A percentile compares a stretch with the other conserved stretches of the same genome.
These are phyloP conservation scores for Cercospora brassicicola DNA, from an alignment of 2,329 filamentous ascomycete species.

Conservation along the genomic window DNA sequence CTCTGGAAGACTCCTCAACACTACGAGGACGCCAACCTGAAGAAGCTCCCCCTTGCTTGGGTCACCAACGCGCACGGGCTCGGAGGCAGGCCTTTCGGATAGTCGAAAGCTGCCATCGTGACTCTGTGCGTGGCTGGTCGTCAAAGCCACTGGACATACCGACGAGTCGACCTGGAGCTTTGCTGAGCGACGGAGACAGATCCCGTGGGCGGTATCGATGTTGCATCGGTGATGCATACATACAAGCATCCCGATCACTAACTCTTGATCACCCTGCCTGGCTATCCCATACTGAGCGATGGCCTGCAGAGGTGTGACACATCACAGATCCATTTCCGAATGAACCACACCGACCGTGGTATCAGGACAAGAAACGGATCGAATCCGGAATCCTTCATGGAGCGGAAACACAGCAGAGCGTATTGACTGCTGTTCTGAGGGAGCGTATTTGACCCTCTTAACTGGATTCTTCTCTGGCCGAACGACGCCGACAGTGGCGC, in stretches of 20 bases:
- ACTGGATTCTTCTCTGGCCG: background rate
- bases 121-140: background rate
- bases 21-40: background rate
- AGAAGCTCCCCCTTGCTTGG: background rate
- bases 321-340: background rate
- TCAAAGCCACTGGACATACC: background rate
- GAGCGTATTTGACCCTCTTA: background rate
- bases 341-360: background rate
- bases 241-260: background rate
- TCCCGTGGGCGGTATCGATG: background rate
- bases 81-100: background rate
- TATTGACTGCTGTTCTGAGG: background rate
- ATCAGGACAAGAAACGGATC: background rate
- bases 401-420: background rate
- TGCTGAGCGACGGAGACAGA: background rate
- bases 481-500: background rate
- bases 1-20: background rate
- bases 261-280: constrained; percentile 1
- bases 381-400: background rate
- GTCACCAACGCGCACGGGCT: background rate
- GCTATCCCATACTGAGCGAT: constrained; percentile 4
- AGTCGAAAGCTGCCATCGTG: background rate
- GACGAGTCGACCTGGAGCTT: background rate
- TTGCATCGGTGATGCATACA: background rate
- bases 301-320: constrained; percentile 3